Conservation (phyloP, 2,329 filamentous ascomycete species). For the Cylindrodendrum hubeiense region DNA sequence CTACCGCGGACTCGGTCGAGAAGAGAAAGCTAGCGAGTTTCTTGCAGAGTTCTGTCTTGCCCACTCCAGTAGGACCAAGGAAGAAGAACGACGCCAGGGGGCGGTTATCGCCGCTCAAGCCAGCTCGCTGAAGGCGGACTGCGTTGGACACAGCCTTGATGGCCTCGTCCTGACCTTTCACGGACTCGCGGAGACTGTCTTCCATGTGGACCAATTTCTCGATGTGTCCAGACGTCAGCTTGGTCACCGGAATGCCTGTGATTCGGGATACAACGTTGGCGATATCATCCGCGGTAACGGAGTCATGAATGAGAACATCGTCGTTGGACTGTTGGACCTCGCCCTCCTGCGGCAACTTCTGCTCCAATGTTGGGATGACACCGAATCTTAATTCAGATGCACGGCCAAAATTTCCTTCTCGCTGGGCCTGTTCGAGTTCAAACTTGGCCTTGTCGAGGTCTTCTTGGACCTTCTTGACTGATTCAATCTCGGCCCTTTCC, state of each 20-base stretch:
- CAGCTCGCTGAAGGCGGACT: constrained; percentile 92
- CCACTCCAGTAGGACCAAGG: constrained; percentile 94
- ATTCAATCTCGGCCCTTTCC: constrained; percentile 86
- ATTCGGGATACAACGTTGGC: constrained; percentile 90
- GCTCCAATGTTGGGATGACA: constrained; percentile 84
- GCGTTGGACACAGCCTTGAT: constrained; percentile 92
- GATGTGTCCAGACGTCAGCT: constrained; percentile 92
- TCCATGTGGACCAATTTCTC: constrained; percentile 98
- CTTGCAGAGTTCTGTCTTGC: constrained; percentile 98
- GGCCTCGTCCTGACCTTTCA: constrained; percentile 95
- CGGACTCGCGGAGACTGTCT: constrained; percentile 83
- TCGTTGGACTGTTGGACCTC: constrained; percentile 54
- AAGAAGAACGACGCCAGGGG: constrained; percentile 98
- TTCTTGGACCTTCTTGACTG: constrained; percentile 87
- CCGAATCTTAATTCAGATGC: constrained; percentile 94
- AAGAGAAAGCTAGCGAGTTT: constrained; percentile 95
- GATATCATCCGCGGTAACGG: constrained; percentile 96
- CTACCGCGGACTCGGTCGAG: constrained; percentile 89
- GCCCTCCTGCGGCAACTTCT: constrained; percentile 82
- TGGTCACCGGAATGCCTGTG: constrained; percentile 92
- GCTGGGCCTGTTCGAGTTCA: constrained; percentile 88
- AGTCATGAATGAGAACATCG: constrained; percentile 85
- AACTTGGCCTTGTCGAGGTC: constrained; percentile 88
- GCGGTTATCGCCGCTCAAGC: constrained; percentile 89
- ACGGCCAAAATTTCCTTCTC: constrained; percentile 87